Evolutionary conservation across 192 early-diverging fungal species (phyloP), one percentile per base, ranked within the genome.

Genomic region (Coemansia sp.): DNA sequence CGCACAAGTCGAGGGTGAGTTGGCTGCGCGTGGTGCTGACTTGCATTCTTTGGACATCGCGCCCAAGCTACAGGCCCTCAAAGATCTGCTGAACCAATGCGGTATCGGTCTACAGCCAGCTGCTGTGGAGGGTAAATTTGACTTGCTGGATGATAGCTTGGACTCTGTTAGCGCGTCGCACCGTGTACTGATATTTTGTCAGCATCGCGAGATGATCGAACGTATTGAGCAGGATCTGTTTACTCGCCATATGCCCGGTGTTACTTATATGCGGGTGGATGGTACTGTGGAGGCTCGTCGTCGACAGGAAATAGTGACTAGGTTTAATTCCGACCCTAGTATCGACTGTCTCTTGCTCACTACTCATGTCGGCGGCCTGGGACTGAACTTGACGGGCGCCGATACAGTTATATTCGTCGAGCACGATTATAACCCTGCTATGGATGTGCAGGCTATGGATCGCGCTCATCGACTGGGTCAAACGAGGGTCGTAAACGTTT

Each of bases 401-500:
- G 98, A 99, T 66, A 97, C 96, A 3, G 97, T 99, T 0, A 96
- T 99, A 35, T 98, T 99, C 87, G 93, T 98, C 10, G 98, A 99
- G 74, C 98, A 98, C 72, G 98, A 99, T 70, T 99, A 96, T 90
- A 99, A 99, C 73, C 98, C 98, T 6, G 96, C 96, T 86, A 98
- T 96, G 80, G 98, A 99, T 84, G 76, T 98, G 64, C 98, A 99
- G 77, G 98, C 98, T 2, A 98, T 98, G 98, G 98, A 99, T 80
- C 90, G 98, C 43, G 98, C 96, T 0, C 98, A 99, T 82, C 92
- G 98, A 32, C 90, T 99, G 62, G 98, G 98, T 19, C 98, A 99
- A 76, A 97, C 96, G 68, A 87, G 92, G 35, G 94, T 96, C 5
- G 98, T 99, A 11, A 98, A 97, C 77, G 96, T 99, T 1, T 99